phyloP scores from a whole-genome alignment of 2,329 filamentous ascomycete genomes.

The Fusarium tricinctum region DNA sequence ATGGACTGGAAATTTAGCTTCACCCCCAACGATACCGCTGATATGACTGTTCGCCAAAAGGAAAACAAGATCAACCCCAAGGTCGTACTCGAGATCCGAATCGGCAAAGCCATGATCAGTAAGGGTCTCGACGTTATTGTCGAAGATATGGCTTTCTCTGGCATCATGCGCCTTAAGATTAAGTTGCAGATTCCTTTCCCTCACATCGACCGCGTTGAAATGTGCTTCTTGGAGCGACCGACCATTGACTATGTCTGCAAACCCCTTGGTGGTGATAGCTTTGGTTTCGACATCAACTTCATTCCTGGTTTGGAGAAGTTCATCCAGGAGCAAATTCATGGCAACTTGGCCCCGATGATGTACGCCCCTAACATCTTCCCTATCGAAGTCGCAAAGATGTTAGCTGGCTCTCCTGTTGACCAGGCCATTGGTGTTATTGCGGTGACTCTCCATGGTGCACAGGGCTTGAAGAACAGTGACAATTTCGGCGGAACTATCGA shows the following conservation, averaged over 20 bases:
- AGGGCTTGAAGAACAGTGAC: slow-evolving; percentile 94
- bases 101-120: slow-evolving; percentile 96
- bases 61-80: slow-evolving; percentile 98
- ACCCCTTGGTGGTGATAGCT: slow-evolving; percentile 91
- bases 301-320: slow-evolving; percentile 94
- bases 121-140: slow-evolving; percentile 98
- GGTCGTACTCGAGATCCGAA: slow-evolving; percentile 91
- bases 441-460: slow-evolving; percentile 89
- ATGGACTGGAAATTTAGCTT: slow-evolving; percentile 99
- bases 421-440: slow-evolving; percentile 95
- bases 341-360: slow-evolving; percentile 96
- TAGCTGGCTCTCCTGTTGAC: slow-evolving; percentile 92
- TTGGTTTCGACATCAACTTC: slow-evolving; percentile 99
- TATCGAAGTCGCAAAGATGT: slow-evolving; percentile 98
- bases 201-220: slow-evolving; percentile 93
- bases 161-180: slow-evolving; percentile 96
- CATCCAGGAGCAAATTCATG: slow-evolving; percentile 96
- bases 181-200: slow-evolving; percentile 97
- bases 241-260: slow-evolving; percentile 98
- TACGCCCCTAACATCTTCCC: slow-evolving; percentile 98
- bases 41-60: slow-evolving; percentile 90
- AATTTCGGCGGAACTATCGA: slow-evolving; percentile 93
- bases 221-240: slow-evolving; percentile 92
- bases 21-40: slow-evolving; percentile 92
- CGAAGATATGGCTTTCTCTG: slow-evolving; percentile 96